Evolutionary conservation across 139 green algal genomes (phyloP).

Genomic region (Chlorokybus atmophyticus): DNA sequence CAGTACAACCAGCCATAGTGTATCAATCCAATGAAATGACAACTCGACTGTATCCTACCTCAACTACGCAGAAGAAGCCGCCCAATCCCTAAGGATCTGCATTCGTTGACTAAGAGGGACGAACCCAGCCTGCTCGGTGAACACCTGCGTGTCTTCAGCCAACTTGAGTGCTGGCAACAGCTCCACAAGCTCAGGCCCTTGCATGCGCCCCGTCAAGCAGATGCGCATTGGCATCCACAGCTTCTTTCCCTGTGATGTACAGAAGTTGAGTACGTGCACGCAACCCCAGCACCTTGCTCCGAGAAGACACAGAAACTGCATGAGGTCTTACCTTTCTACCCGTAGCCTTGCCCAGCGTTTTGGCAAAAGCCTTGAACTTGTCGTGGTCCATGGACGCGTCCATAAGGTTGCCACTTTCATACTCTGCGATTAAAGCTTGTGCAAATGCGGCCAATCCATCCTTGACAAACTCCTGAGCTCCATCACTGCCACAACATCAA

Average conservation of each 20-base stretch:
- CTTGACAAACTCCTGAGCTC: constrained; percentile 38
- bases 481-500: constrained; percentile 13
- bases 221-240: constrained; percentile 96
- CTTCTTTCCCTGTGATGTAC: constrained; percentile 59
- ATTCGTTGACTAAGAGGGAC: constrained; percentile 50
- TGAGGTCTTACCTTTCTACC: constrained; percentile 57
- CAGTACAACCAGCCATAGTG: no score
- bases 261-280: not conserved
- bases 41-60: no score
- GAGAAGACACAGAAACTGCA: not conserved
- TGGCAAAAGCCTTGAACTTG: constrained; percentile 76
- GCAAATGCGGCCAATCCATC: constrained; percentile 64
- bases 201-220: constrained; percentile 67
- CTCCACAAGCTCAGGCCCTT: constrained; percentile 75
- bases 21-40: no score
- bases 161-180: constrained; percentile 53
- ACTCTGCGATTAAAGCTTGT: constrained; percentile 48
- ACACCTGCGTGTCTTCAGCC: constrained; percentile 38
- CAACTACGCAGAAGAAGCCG: no score
- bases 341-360: constrained; percentile 79
- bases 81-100: constrained; percentile 28
- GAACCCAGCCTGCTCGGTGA: constrained; percentile 36
- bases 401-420: constrained; percentile 63
- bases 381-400: constrained; percentile 42
- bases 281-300: not conserved